Conservation (phyloP, 495 filamentous ascomycete species). For the Massariosphaeria phaeospora region DNA sequence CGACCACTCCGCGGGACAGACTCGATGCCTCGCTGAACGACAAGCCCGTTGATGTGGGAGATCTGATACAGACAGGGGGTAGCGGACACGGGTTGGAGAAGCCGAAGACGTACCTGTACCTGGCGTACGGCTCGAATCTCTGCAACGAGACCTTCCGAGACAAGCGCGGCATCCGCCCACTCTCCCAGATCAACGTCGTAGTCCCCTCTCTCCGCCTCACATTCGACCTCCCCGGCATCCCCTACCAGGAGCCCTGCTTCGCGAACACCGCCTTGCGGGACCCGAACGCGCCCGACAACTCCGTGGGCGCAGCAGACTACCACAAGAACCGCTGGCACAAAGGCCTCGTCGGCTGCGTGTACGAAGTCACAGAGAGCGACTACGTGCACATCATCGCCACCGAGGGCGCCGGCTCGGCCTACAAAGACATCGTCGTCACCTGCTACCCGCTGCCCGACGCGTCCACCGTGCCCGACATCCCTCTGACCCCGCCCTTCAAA, state of each 20-base stretch:
- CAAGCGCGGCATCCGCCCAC: constrained; percentile 66
- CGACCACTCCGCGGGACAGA: constrained; percentile 14
- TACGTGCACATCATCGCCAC: constrained; percentile 83
- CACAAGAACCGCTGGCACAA: constrained; percentile 61
- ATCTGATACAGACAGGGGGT: no score
- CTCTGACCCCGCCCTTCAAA: constrained; percentile 43
- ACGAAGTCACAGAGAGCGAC: constrained; percentile 79
- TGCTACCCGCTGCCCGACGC: constrained; percentile 57
- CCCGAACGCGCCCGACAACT: constrained; percentile 15
- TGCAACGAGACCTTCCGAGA: constrained; percentile 68
- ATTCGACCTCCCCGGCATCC: constrained; percentile 80
- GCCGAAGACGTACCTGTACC: constrained; percentile 66
- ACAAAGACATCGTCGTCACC: constrained; percentile 74
- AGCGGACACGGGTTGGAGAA: no score
- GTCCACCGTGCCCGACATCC: constrained; percentile 33
- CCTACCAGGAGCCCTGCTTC: constrained; percentile 88
- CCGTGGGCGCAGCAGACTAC: constrained; percentile 30
- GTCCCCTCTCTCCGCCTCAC: constrained; percentile 71
- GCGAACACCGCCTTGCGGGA: constrained; percentile 67
- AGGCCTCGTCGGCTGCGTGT: constrained; percentile 85
- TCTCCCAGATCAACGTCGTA: constrained; percentile 71
- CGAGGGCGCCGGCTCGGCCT: constrained; percentile 78
- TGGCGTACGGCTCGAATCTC: constrained; percentile 94
- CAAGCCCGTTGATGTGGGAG: constrained; percentile 1
- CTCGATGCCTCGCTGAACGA: constrained; percentile 24